These are phyloP conservation scores for Blastobotrys petasosporus DNA, from an alignment of 1,139 yeast species.

Conservation along the genomic window DNA sequence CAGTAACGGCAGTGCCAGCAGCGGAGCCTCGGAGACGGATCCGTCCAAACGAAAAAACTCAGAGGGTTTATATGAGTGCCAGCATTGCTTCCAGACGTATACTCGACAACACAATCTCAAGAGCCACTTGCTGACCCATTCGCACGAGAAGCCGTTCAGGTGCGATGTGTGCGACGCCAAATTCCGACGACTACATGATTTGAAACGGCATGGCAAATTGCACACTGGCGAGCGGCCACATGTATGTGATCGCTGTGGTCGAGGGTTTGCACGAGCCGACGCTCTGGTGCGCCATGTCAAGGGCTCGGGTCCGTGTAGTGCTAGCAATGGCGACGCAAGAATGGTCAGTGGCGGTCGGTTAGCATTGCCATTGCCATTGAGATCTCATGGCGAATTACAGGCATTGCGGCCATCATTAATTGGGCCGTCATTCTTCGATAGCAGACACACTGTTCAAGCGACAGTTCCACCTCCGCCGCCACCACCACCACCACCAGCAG, in stretches of 20 bases:
- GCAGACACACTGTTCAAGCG: too few relatives aligned
- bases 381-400: slow-evolving; percentile 5
- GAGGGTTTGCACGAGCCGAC: slow-evolving; percentile 70
- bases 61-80: slow-evolving; percentile 34
- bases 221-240: slow-evolving; percentile 76
- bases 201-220: slow-evolving; percentile 66
- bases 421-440: slow-evolving; percentile 16
- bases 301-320: slow-evolving; percentile 30
- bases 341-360: neutral
- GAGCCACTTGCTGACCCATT: slow-evolving; percentile 65
- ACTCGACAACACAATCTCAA: slow-evolving; percentile 71
- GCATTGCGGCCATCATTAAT: slow-evolving; percentile 15
- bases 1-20: neutral
- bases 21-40: neutral
- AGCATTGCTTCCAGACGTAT: slow-evolving; percentile 53
- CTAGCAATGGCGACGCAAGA: slow-evolving; percentile 6
- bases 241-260: slow-evolving; percentile 54
- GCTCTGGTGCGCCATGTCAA: slow-evolving; percentile 64
- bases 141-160: slow-evolving; percentile 58
- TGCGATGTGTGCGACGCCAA: slow-evolving; percentile 59
- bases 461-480: slow-evolving; percentile 8
- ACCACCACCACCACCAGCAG: slow-evolving; percentile 1
- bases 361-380: slow-evolving; percentile 7
- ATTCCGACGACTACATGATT: slow-evolving; percentile 69
- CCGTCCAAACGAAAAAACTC: too few relatives aligned